Evolutionary conservation across 1,139 yeast species (phyloP).

Genomic region (Taphrina deformans): DNA sequence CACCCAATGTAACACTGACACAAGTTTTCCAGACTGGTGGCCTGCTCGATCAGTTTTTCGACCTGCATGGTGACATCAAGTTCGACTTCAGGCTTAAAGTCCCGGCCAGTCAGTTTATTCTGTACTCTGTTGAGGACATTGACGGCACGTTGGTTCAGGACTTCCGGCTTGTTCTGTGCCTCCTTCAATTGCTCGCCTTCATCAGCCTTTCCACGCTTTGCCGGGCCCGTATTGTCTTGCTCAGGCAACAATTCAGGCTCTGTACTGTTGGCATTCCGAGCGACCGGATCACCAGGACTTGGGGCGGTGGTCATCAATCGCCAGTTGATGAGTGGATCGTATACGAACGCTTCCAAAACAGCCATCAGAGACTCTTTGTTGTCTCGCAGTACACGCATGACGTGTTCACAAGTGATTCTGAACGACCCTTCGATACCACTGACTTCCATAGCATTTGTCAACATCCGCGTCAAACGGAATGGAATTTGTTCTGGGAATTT

Average conservation of each 20-base stretch:
- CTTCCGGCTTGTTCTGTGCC: constrained; percentile 72
- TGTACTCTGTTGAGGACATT: constrained; percentile 86
- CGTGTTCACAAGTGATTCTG: constrained; percentile 95
- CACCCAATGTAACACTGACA: constrained; percentile 98
- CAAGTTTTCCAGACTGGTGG: constrained; percentile 90
- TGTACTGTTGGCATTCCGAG: neutral
- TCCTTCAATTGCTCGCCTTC: constrained; percentile 75
- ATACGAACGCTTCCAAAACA: constrained; percentile 95
- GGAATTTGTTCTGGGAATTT: constrained; percentile 98
- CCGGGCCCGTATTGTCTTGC: constrained; percentile 11
- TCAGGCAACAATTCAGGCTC: constrained; percentile 43
- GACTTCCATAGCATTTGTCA: constrained; percentile 98
- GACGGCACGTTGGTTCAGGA: constrained; percentile 87
- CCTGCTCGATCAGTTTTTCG: constrained; percentile 89
- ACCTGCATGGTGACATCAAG: constrained; percentile 87
- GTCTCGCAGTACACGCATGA: constrained; percentile 88
- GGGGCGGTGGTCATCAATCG: constrained; percentile 56
- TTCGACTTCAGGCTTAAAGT: constrained; percentile 69
- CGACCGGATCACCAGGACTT: constrained; percentile 65
- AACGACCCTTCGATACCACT: constrained; percentile 98
- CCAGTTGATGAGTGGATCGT: constrained; percentile 98
- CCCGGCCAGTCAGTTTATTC: constrained; percentile 91
- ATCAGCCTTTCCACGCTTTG: constrained; percentile 52
- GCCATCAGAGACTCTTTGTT: constrained; percentile 98
- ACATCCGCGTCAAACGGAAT: constrained; percentile 92